Percentiles rank a stretch among this genome's conserved stretches.
Conservation (phyloP, 2,329 filamentous ascomycete species). For the Cordyceps farinosa region DNA sequence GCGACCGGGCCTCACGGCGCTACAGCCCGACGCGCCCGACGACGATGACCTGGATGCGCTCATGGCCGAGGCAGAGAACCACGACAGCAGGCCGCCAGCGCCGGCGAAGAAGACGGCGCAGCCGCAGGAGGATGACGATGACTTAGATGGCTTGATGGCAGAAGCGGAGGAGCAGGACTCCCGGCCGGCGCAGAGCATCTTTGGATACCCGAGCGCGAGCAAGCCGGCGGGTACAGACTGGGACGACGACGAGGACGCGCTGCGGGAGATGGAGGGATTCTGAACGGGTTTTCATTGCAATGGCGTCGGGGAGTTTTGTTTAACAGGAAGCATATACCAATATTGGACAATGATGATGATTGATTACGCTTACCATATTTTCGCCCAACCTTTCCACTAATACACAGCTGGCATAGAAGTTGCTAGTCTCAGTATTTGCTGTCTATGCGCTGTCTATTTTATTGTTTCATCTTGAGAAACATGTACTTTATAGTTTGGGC, state of each 20-base stretch:
- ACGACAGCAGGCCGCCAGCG: constrained; percentile 17
- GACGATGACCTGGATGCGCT: constrained; percentile 52
- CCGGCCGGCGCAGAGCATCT: constrained; percentile 1
- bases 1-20: constrained; percentile 22
- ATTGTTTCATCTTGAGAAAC: not conserved
- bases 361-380: not conserved
- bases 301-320: constrained; percentile 8
- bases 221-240: constrained; percentile 37
- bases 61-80: constrained; percentile 46
- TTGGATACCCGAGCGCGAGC: constrained; percentile 11
- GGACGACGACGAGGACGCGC: constrained; percentile 63
- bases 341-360: not conserved
- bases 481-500: not conserved
- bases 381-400: no score
- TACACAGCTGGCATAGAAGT: not conserved
- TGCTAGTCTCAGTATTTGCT: not conserved
- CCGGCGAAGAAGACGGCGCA: not conserved
- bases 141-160: constrained; percentile 51
- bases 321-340: not conserved
- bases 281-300: constrained; percentile 28
- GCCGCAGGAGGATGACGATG: constrained; percentile 41
- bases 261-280: constrained; percentile 60
- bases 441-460: not conserved
- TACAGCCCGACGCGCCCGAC: constrained; percentile 31
- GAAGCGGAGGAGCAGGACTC: constrained; percentile 38